Evolutionary conservation across 257 asterid genomes (phyloP).

Genomic region (Penstemon barbatus): DNA sequence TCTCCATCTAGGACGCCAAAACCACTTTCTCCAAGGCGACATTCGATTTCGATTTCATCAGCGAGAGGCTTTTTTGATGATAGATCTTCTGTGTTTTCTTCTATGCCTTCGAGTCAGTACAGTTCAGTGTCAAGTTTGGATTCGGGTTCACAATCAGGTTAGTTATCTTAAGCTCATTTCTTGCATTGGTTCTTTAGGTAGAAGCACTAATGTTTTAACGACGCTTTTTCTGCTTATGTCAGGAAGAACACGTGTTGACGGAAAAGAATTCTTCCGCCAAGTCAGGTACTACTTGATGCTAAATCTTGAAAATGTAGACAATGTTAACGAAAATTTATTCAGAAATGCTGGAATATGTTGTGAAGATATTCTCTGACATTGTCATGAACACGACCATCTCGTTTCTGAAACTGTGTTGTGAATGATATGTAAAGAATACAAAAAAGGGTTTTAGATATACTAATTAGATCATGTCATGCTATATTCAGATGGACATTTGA

Average conservation of each 20-base stretch:
- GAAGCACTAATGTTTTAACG: not conserved
- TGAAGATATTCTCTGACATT: too few species aligned
- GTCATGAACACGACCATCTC: too few species aligned
- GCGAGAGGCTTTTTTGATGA: slow-evolving; percentile 77
- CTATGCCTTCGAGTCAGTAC: slow-evolving; percentile 57
- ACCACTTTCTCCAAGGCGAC: slow-evolving; percentile 82
- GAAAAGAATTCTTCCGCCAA: slow-evolving; percentile 97
- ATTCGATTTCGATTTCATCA: slow-evolving; percentile 65
- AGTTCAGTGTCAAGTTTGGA: slow-evolving; percentile 77
- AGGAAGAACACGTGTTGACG: slow-evolving; percentile 94
- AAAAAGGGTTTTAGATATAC: too few species aligned
- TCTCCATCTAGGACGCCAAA: slow-evolving; percentile 82
- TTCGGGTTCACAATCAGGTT: slow-evolving; percentile 78
- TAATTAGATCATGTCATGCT: too few species aligned
- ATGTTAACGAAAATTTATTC: not conserved
- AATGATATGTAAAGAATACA: too few species aligned
- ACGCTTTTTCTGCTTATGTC: slow-evolving; percentile 8
- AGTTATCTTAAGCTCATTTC: slow-evolving; percentile 17
- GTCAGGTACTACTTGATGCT: slow-evolving; percentile 59
- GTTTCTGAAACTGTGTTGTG: too few species aligned
- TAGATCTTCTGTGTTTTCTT: slow-evolving; percentile 58
- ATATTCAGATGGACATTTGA: too few species aligned
- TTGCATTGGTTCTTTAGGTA: not conserved
- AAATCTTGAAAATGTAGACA: slow-evolving; percentile 5
- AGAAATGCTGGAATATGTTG: too few species aligned